Evolutionary conservation across 73 alveolate genomes (phyloP).

Genomic region (Diophrys appendiculata): DNA sequence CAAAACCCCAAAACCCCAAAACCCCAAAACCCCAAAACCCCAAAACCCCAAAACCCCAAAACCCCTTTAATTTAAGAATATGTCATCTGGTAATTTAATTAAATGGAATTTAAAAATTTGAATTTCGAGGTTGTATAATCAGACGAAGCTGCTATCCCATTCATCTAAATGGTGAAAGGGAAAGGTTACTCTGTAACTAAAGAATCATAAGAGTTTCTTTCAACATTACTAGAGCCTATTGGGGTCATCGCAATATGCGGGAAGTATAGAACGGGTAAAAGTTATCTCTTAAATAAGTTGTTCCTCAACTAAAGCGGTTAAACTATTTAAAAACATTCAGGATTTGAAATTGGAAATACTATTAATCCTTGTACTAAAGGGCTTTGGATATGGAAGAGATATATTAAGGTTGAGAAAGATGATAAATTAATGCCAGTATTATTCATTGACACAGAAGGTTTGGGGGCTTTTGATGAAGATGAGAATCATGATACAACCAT

Average conservation of each 20-base stretch:
- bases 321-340: slow-evolving; percentile 63
- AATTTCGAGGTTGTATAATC: too few relatives aligned
- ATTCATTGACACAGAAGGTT: slow-evolving; percentile 86
- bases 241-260: slow-evolving; percentile 72
- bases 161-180: too few relatives aligned
- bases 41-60: too few relatives aligned
- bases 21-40: too few relatives aligned
- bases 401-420: slow-evolving; percentile 65
- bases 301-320: slow-evolving; percentile 51
- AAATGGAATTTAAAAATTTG: too few relatives aligned
- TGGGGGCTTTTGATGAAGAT: slow-evolving; percentile 67
- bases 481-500: slow-evolving; percentile 35
- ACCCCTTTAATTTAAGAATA: too few relatives aligned
- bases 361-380: slow-evolving; percentile 91
- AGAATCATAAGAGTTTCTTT: too few relatives aligned
- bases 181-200: too few relatives aligned
- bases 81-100: too few relatives aligned
- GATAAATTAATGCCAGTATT: slow-evolving; percentile 64
- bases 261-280: slow-evolving; percentile 85
- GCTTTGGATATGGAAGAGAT: slow-evolving; percentile 88
- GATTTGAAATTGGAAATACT: slow-evolving; percentile 84
- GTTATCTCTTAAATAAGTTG: slow-evolving; percentile 73
- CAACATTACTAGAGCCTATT: slow-evolving; percentile 65
- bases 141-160: too few relatives aligned
- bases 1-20: too few relatives aligned